Percentiles rank a stretch among this genome's conserved stretches.
Conservation (phyloP, 1,139 yeast species). For the Sugiyamaella sp. region DNA sequence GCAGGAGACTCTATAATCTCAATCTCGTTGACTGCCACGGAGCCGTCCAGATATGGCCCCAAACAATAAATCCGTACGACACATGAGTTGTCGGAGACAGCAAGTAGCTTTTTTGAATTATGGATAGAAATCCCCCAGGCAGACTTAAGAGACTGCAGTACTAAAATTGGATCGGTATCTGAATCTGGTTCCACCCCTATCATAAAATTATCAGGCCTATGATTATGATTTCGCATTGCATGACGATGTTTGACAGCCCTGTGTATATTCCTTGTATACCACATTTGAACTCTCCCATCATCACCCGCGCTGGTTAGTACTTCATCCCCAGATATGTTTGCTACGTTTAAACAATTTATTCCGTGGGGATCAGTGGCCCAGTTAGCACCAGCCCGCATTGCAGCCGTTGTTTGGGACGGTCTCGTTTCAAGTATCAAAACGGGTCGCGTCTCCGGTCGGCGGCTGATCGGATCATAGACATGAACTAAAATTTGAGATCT, state of each 20-base stretch:
- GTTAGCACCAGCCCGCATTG: constrained; percentile 34
- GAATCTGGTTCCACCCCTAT: constrained; percentile 25
- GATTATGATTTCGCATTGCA: background rate
- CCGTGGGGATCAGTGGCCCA: constrained; percentile 53
- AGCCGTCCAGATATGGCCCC: constrained; percentile 19
- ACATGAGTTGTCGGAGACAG: constrained; percentile 60
- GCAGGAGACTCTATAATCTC: constrained; percentile 42
- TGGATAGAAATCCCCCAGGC: constrained; percentile 67
- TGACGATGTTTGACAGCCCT: background rate
- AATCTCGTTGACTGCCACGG: constrained; percentile 5
- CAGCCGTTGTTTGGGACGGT: constrained; percentile 29
- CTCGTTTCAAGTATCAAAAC: constrained; percentile 25
- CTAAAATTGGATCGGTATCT: constrained; percentile 44
- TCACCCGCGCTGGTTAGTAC: constrained; percentile 56
- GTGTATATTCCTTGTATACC: constrained; percentile 42
- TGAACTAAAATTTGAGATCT: constrained; percentile 28
- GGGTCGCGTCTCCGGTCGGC: constrained; percentile 25
- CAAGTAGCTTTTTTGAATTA: constrained; percentile 48
- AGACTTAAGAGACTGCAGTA: constrained; percentile 50
- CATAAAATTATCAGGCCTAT: too few relatives aligned
- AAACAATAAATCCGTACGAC: constrained; percentile 26
- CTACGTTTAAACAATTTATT: constrained; percentile 52
- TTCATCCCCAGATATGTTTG: constrained; percentile 39
- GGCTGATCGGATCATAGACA: constrained; percentile 28
- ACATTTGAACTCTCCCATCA: constrained; percentile 57